phyloP scores from a whole-genome alignment of 2,329 filamentous ascomycete species.

The Teratosphaeria pseudoeucalypti region DNA sequence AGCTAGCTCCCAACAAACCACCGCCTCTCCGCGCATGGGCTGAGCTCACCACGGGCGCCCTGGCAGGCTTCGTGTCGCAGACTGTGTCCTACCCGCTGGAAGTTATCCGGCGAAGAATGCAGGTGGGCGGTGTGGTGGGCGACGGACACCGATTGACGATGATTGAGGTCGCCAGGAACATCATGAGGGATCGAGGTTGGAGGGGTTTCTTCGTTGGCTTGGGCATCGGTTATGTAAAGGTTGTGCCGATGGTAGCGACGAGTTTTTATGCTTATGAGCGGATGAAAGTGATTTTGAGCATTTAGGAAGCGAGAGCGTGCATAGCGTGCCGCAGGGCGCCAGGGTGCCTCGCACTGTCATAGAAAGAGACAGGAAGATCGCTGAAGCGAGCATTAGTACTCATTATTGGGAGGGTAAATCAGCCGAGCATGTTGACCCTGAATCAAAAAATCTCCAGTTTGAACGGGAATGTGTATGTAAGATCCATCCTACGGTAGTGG shows the following conservation, averaged over 20 bases:
- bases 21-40: constrained; percentile 74
- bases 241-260: constrained; percentile 76
- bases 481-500: too few species aligned
- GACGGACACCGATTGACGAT: constrained; percentile 74
- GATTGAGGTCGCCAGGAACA: constrained; percentile 63
- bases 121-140: constrained; percentile 87
- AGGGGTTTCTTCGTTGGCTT: constrained; percentile 86
- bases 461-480: too few species aligned
- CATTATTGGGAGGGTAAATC: too few species aligned
- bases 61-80: constrained; percentile 82
- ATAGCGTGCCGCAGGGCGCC: background rate
- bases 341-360: background rate
- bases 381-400: background rate
- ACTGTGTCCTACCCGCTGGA: constrained; percentile 90
- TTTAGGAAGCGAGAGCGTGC: constrained; percentile 20
- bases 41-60: constrained; percentile 70
- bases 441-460: too few species aligned
- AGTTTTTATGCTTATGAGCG: constrained; percentile 60
- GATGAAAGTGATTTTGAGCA: constrained; percentile 47
- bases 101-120: constrained; percentile 85
- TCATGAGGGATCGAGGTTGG: constrained; percentile 64
- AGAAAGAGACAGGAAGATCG: background rate
- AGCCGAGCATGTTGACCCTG: too few species aligned
- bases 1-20: constrained; percentile 43
- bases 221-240: constrained; percentile 89